Evolutionary conservation across 768 basidiomycete genomes (phyloP).

Genomic region (Kwoniella bestiolae): DNA sequence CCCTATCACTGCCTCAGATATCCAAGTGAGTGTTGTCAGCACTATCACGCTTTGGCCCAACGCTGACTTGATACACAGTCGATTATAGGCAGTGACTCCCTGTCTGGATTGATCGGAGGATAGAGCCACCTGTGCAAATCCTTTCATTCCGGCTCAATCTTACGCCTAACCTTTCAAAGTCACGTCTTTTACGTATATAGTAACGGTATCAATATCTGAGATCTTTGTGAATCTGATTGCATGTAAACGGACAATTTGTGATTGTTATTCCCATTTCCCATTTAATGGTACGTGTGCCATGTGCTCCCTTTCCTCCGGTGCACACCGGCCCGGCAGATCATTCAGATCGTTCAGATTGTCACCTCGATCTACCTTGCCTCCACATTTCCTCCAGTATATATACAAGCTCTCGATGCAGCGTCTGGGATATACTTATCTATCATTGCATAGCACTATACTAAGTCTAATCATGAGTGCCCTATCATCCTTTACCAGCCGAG

Average conservation of each 20-base stretch:
- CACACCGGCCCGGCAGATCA: constrained; percentile 2
- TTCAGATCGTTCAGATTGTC: neutral
- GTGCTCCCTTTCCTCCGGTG: neutral
- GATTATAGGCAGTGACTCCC: constrained; percentile 15
- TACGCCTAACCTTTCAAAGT: neutral
- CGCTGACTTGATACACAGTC: neutral
- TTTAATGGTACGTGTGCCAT: constrained; percentile 13
- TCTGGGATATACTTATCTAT: neutral
- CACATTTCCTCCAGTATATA: neutral
- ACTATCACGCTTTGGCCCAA: neutral
- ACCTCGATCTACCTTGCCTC: neutral
- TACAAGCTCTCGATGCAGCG: neutral
- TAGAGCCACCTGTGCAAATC: neutral
- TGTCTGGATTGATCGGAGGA: constrained; percentile 11
- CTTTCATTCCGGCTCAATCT: neutral
- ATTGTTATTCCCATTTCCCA: neutral
- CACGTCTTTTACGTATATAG: constrained; percentile 11
- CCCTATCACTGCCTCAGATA: constrained; percentile 47
- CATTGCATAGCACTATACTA: neutral
- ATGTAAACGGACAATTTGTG: constrained; percentile 5
- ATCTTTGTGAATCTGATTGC: neutral
- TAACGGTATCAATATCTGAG: neutral
- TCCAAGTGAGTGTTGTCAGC: constrained; percentile 36
- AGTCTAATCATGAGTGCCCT: neutral
- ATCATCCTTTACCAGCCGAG: constrained; percentile 32